Percentiles rank a stretch among this genome's conserved stretches.
Conservation (phyloP, 176 grass and related monocot species). For the Raddia distichophylla region DNA sequence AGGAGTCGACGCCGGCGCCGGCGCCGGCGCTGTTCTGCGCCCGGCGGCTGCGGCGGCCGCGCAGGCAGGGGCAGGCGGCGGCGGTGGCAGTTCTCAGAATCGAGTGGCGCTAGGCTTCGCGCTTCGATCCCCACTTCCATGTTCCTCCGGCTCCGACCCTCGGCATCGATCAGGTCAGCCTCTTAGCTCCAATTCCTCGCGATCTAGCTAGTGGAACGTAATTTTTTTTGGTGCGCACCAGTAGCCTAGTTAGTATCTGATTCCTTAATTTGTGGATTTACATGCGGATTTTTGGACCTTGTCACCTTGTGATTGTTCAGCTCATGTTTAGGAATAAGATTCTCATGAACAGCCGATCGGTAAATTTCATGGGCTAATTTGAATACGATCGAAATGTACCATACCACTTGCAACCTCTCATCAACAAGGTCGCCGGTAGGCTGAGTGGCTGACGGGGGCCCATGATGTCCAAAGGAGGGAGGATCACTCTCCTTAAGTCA, state of each 20-base stretch:
- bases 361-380: neutral
- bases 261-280: neutral
- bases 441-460: too few relatives aligned
- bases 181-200: neutral
- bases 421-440: too few relatives aligned
- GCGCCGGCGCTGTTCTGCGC: neutral
- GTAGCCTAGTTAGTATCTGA: neutral
- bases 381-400: neutral
- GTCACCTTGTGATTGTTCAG: neutral
- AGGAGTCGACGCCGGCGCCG: neutral
- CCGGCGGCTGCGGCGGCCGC: neutral
- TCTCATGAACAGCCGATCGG: neutral
- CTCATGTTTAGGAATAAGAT: neutral
- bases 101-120: neutral
- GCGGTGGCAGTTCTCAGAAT: neutral
- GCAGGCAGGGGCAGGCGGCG: neutral
- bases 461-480: too few relatives aligned
- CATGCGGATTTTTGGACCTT: neutral
- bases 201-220: too few relatives aligned
- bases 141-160: neutral
- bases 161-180: slow-evolving; percentile 18
- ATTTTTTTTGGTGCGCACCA: neutral
- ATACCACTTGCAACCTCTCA: too few relatives aligned
- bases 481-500: too few relatives aligned
- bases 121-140: neutral